These are phyloP conservation scores for Chalara sp. DNA, from an alignment of 2,329 filamentous ascomycete genomes.

Conservation along the genomic window DNA sequence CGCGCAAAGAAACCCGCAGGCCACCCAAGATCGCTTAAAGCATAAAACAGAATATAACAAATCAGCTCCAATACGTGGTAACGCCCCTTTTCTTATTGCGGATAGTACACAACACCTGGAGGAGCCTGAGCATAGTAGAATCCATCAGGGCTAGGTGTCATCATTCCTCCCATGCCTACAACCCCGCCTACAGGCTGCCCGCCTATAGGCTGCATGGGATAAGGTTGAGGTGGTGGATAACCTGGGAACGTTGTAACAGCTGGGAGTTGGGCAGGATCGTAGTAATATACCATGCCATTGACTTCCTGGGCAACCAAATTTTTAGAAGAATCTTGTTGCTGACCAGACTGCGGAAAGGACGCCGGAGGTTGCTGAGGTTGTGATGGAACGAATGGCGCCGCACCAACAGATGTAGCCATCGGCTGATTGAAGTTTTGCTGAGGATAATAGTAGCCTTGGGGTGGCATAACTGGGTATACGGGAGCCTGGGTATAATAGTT, in stretches of 20 bases:
- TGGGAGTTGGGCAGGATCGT: constrained; percentile 69
- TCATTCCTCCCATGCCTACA: constrained; percentile 73
- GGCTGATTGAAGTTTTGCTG: constrained; percentile 36
- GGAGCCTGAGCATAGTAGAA: constrained; percentile 63
- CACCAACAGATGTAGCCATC: constrained; percentile 33
- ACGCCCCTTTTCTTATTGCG: constrained; percentile 37
- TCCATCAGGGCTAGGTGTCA: constrained; percentile 58
- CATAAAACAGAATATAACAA: constrained; percentile 23
- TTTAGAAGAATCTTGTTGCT: constrained; percentile 36
- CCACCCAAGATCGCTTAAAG: constrained; percentile 23
- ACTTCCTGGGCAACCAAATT: constrained; percentile 73
- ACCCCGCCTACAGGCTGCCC: constrained; percentile 45
- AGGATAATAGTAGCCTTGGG: constrained; percentile 64
- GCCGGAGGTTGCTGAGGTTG: constrained; percentile 20
- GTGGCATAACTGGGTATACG: constrained; percentile 49
- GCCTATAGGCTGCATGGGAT: constrained; percentile 42
- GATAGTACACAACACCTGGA: constrained; percentile 53
- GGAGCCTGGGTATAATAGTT: constrained; percentile 45
- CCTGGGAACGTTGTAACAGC: constrained; percentile 30
- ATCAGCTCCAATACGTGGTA: background rate
- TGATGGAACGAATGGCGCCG: constrained; percentile 21
- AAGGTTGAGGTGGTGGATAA: constrained; percentile 46
- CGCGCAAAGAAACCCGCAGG: constrained; percentile 21
- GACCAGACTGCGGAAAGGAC: constrained; percentile 14
- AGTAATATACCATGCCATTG: constrained; percentile 96